These are phyloP conservation scores for Paecilomyces formosus DNA, from an alignment of 2,329 filamentous ascomycete genomes.

Conservation along the genomic window DNA sequence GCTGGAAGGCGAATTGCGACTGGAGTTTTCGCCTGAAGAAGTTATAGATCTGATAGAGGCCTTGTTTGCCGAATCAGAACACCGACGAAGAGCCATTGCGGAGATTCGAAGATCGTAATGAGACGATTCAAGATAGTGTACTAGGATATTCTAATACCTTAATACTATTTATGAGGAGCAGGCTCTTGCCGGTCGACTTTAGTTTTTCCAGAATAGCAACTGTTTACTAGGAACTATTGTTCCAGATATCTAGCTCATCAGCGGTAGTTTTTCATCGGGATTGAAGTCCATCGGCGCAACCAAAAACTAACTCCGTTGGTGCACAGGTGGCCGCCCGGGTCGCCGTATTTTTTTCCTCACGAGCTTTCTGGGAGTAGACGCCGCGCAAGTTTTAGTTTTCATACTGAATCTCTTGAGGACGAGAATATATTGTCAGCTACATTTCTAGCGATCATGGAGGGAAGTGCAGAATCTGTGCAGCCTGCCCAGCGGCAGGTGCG, in stretches of 20 bases:
- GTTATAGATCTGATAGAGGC: slow-evolving; percentile 57
- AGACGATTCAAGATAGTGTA: slow-evolving; percentile 6
- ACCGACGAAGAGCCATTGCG: slow-evolving; percentile 50
- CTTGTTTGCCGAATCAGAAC: slow-evolving; percentile 56
- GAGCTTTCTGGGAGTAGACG: slow-evolving; percentile 1
- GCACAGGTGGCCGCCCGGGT: slow-evolving; percentile 32
- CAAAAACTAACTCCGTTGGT: slow-evolving; percentile 14
- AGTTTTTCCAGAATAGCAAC: background rate
- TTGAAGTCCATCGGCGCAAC: too few relatives aligned
- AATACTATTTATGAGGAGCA: background rate
- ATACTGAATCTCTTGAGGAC: slow-evolving; percentile 6
- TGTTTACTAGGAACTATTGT: too few relatives aligned
- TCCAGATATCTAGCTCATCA: too few relatives aligned
- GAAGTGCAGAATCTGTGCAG: slow-evolving; percentile 14
- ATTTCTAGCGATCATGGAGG: slow-evolving; percentile 18
- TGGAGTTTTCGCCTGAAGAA: slow-evolving; percentile 56
- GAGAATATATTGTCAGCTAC: slow-evolving; percentile 8
- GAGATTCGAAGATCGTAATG: slow-evolving; percentile 43
- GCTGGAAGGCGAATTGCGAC: slow-evolving; percentile 55
- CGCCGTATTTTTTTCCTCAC: slow-evolving; percentile 34
- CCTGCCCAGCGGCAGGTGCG: slow-evolving; percentile 42
- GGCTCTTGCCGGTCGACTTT: background rate
- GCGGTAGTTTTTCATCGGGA: too few relatives aligned
- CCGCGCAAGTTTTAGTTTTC: background rate
- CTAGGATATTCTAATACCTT: background rate